Evolutionary conservation across 108 stramenopile species (phyloP), one percentile per base, ranked within the genome.

Genomic region (Schizochytrium sp.): DNA sequence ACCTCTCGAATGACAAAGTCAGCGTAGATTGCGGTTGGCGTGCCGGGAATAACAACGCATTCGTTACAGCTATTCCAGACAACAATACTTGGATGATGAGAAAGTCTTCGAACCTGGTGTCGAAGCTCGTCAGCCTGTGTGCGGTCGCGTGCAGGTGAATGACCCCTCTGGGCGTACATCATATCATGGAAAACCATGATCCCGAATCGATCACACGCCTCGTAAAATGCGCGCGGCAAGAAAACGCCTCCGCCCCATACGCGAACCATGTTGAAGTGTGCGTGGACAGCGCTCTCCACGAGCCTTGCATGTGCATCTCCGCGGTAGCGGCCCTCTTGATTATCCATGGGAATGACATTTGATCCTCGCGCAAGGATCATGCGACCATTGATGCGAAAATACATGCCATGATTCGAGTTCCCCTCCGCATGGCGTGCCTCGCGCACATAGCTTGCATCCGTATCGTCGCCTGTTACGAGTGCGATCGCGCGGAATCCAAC

Each of bases 31-130:
- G 90, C 92, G 5, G 90, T 88, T 23, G 90, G 87, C 1, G 69
- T 87, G 3, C 60, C 89, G 90, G 90, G 91, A 0, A 72, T 89
- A 4, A 93, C 91, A 14, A 60, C 14, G 58, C 94, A 94, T 69
- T 95, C 95, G 88, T 95, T 95, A 88, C 94, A 94, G 16, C 93
- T 92, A 93, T 91, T 90, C 93, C 93, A 95, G 10, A 95, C 63
- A 23, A 93, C 93, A 47, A 95, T 93, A 47, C 87, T 72, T 5
- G 95, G 92, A 88, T 95, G 95, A 10, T 87, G 72, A 0, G 91
- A 88, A 14, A 95, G 89, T 4, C 87, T 57, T 53, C 92, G 90
- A 19, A 95, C 91, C 5, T 87, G 87, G 83, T 93, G 90, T 10
- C 90, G 71, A 29, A 95, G 90, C 72, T 95, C 95, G 44, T 87